Conservation (phyloP, 306 rosid species). For the Carpinus viminea region DNA sequence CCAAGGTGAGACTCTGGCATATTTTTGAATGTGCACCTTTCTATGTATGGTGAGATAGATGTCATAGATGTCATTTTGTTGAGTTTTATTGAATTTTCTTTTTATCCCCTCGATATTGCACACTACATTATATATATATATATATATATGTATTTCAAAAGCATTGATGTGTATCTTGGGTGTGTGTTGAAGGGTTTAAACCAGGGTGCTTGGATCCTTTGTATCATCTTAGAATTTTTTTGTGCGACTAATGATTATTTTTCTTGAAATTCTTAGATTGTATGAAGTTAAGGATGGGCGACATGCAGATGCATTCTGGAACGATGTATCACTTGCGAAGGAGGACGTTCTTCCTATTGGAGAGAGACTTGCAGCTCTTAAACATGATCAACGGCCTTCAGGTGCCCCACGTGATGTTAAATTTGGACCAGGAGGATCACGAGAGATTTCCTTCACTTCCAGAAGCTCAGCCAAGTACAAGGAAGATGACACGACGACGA, state of each 20-base stretch:
- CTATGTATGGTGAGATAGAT: conserved; percentile 5
- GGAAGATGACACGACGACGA: too few relatives aligned
- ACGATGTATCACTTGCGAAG: conserved; percentile 64
- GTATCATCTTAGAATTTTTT: background rate
- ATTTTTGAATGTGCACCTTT: conserved; percentile 4
- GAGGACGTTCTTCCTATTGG: conserved; percentile 80
- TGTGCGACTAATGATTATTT: background rate
- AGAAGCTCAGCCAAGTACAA: conserved; percentile 66
- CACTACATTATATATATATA: background rate
- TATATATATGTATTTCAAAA: background rate
- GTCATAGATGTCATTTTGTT: background rate
- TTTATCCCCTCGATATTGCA: background rate
- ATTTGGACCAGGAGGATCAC: conserved; percentile 84
- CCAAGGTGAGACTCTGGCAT: conserved; percentile 58
- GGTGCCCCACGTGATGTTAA: conserved; percentile 52
- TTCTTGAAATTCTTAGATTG: conserved; percentile 48
- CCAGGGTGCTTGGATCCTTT: conserved; percentile 3
- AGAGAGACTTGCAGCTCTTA: conserved; percentile 68
- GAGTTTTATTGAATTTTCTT: conserved; percentile 6
- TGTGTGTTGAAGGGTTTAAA: background rate
- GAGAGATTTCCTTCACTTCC: conserved; percentile 76
- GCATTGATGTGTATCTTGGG: background rate
- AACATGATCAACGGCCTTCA: conserved; percentile 37
- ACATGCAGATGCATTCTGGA: conserved; percentile 92
- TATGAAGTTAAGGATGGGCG: conserved; percentile 81